Evolutionary conservation across 1,284 basidiomycete species (phyloP).

Genomic region (Sphaerobolus stellatus): DNA sequence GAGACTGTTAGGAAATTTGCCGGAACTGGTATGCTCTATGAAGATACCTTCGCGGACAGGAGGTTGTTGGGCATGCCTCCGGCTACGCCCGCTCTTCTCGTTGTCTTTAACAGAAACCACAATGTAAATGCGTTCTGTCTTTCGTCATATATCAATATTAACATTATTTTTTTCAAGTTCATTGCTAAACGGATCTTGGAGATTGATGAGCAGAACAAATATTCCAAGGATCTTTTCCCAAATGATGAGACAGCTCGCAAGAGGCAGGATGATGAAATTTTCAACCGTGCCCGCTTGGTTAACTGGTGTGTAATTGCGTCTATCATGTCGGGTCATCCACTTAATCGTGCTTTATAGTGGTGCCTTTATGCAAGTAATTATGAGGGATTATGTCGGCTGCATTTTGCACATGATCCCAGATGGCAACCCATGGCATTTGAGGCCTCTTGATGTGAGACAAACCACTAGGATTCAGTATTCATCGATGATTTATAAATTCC

Average conservation of each 20-base stretch:
- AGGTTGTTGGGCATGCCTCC: constrained; percentile 48
- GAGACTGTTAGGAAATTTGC: constrained; percentile 56
- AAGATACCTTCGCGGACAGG: constrained; percentile 69
- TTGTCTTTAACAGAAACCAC: constrained; percentile 52
- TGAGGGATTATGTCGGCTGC: constrained; percentile 48
- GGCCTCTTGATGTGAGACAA: constrained; percentile 39
- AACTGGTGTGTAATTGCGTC: constrained; percentile 33
- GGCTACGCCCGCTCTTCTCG: constrained; percentile 45
- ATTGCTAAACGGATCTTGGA: constrained; percentile 52
- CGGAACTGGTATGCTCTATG: constrained; percentile 62
- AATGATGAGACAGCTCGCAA: constrained; percentile 27
- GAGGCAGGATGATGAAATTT: constrained; percentile 49
- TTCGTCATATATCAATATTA: not conserved
- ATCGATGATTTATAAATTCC: not conserved
- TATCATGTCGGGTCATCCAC: constrained; percentile 32
- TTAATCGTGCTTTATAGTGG: constrained; percentile 36
- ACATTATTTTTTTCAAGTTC: constrained; percentile 30
- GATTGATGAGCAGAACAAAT: constrained; percentile 46
- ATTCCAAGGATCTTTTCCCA: constrained; percentile 30
- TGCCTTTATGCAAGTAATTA: constrained; percentile 26
- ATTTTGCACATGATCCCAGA: constrained; percentile 46
- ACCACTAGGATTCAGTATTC: not conserved
- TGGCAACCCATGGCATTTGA: constrained; percentile 44
- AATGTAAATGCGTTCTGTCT: constrained; percentile 36
- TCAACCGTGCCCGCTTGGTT: constrained; percentile 52